These are phyloP conservation scores for Clonostachys chloroleuca DNA, from an alignment of 2,329 filamentous ascomycete species.

Conservation along the genomic window DNA sequence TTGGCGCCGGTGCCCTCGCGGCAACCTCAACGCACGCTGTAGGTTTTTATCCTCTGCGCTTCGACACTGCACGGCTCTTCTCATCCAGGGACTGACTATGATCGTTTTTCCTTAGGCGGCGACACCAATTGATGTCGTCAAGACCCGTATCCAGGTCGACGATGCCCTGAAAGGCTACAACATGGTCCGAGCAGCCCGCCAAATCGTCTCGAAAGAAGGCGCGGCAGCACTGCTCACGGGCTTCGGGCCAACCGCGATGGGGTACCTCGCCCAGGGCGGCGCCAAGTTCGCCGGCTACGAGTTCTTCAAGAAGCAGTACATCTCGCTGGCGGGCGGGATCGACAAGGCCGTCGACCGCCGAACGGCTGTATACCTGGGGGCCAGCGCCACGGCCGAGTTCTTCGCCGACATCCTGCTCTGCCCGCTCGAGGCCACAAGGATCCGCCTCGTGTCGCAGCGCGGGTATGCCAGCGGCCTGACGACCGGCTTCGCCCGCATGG, in stretches of 20 bases:
- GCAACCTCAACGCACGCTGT: constrained; percentile 47
- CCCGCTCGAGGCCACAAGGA: constrained; percentile 79
- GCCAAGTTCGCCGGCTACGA: constrained; percentile 92
- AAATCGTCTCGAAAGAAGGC: constrained; percentile 77
- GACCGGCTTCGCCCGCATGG: constrained; percentile 70
- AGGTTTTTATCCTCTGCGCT: constrained; percentile 11
- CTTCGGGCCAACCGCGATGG: constrained; percentile 79
- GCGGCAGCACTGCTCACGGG: constrained; percentile 76
- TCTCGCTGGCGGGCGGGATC: constrained; percentile 58
- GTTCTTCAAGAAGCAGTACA: constrained; percentile 88
- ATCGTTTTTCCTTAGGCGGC: constrained; percentile 31
- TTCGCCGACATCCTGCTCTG: constrained; percentile 80
- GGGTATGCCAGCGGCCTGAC: constrained; percentile 70
- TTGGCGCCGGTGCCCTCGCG: constrained; percentile 45
- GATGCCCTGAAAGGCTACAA: constrained; percentile 80
- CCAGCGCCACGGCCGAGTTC: constrained; percentile 65
- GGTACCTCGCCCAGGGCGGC: constrained; percentile 86
- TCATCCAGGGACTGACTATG: neutral
- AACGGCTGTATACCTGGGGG: constrained; percentile 66
- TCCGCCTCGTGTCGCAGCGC: constrained; percentile 76
- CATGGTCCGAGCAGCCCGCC: constrained; percentile 73
- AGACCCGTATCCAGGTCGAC: constrained; percentile 89
- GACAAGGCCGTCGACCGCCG: constrained; percentile 36
- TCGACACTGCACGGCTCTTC: neutral
- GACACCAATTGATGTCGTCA: constrained; percentile 66